phyloP scores from a whole-genome alignment of 2,329 filamentous ascomycete genomes.

The Coniochaeta sp. region DNA sequence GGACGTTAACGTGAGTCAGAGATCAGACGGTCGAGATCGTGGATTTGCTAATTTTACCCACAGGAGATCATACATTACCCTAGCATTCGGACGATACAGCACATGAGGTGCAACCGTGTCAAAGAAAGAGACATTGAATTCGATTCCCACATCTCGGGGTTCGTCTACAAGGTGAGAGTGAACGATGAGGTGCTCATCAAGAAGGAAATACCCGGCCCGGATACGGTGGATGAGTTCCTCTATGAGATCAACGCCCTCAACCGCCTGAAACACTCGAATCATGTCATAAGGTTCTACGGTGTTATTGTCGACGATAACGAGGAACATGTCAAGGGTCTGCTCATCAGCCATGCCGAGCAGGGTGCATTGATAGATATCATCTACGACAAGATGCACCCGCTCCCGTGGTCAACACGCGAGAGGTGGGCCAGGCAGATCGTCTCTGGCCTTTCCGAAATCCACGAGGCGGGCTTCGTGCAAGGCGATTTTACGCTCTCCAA shows the following conservation, averaged over 20 bases:
- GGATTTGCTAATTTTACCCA: not conserved
- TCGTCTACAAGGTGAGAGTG: conserved; percentile 87
- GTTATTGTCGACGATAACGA: conserved; percentile 75
- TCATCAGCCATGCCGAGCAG: conserved; percentile 81
- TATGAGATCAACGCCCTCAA: conserved; percentile 97
- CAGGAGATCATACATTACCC: conserved; percentile 87
- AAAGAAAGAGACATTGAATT: conserved; percentile 73
- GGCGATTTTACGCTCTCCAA: conserved; percentile 97
- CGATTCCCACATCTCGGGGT: conserved; percentile 89
- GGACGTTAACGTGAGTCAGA: conserved; percentile 65
- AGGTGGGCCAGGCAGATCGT: conserved; percentile 91
- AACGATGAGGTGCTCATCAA: conserved; percentile 71
- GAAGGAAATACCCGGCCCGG: conserved; percentile 94
- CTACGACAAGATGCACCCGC: conserved; percentile 61
- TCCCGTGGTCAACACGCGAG: conserved; percentile 67
- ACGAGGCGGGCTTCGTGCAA: conserved; percentile 93
- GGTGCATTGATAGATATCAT: conserved; percentile 87
- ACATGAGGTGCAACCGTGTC: conserved; percentile 59
- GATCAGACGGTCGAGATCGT: not conserved
- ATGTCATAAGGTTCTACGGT: conserved; percentile 81
- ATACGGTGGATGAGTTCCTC: conserved; percentile 91
- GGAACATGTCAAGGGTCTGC: conserved; percentile 72
- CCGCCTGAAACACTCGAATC: conserved; percentile 60
- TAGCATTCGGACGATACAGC: conserved; percentile 60
- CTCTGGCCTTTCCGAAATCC: conserved; percentile 80